Evolutionary conservation across 75 land plant genomes (phyloP).

Genomic region (Pinus albicaulis): DNA sequence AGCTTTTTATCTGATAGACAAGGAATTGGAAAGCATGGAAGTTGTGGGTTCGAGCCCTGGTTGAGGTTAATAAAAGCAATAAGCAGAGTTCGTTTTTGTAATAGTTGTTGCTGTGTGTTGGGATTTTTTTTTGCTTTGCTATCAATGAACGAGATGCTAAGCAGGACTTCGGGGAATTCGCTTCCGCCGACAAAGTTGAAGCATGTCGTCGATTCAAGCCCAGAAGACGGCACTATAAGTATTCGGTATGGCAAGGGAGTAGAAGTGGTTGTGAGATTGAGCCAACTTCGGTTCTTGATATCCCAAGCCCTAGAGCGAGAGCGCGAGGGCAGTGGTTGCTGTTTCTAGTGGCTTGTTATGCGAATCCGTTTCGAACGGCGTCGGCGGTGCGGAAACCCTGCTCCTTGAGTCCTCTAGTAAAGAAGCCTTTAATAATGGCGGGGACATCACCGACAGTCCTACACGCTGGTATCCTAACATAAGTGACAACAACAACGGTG

Average conservation of each 20-base stretch:
- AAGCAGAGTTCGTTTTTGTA: neutral
- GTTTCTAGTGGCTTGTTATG: constrained; percentile 7
- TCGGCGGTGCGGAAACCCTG: neutral
- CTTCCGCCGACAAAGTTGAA: neutral
- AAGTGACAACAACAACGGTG: too few relatives aligned
- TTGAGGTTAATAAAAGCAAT: neutral
- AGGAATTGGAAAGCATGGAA: constrained; percentile 7
- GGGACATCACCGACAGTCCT: neutral
- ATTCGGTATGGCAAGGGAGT: neutral
- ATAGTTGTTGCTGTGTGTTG: neutral
- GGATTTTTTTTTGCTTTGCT: neutral
- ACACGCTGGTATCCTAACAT: neutral
- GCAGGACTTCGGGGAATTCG: constrained; percentile 11
- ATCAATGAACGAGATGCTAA: constrained; percentile 13
- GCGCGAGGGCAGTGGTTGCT: constrained; percentile 6
- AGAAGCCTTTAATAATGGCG: neutral
- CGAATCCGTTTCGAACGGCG: constrained; percentile 7
- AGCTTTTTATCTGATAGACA: neutral
- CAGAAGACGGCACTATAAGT: neutral
- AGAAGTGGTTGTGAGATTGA: constrained; percentile 15
- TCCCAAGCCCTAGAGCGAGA: constrained; percentile 38
- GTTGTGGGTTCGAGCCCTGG: constrained; percentile 3
- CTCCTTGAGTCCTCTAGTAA: neutral
- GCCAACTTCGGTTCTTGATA: constrained; percentile 75
- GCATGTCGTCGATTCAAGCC: neutral